Evolutionary conservation across 1,284 basidiomycete species (phyloP).

Genomic region (Sutorius eximius): DNA sequence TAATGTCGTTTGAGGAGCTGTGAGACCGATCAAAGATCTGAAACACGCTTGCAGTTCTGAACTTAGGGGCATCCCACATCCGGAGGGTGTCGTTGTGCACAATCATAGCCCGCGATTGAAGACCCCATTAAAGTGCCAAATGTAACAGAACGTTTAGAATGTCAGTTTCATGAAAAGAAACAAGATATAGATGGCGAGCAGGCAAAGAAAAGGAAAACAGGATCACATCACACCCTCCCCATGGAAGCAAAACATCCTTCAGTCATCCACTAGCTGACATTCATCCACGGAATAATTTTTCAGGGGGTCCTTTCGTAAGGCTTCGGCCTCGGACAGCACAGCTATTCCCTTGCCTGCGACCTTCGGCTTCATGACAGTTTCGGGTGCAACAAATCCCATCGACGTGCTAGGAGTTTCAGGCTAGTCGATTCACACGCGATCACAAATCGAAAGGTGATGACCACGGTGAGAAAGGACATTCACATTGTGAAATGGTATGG

Average conservation of each 20-base stretch:
- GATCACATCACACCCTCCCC: background rate
- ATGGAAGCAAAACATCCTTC: constrained; percentile 8
- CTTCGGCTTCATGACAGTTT: constrained; percentile 64
- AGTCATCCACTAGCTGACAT: constrained; percentile 20
- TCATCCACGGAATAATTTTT: constrained; percentile 61
- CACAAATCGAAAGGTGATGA: constrained; percentile 1
- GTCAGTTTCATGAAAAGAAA: background rate
- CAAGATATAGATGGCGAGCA: constrained; percentile 14
- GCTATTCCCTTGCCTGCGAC: constrained; percentile 41
- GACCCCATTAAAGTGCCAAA: background rate
- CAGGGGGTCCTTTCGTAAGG: constrained; percentile 70
- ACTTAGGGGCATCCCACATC: constrained; percentile 22
- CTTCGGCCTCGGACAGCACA: constrained; percentile 65
- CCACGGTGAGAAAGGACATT: constrained; percentile 4
- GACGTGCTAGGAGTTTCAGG: constrained; percentile 33
- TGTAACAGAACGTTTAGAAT: constrained; percentile 2
- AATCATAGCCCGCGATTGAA: constrained; percentile 1
- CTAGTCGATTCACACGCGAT: constrained; percentile 18
- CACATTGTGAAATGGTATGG: background rate
- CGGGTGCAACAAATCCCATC: constrained; percentile 31
- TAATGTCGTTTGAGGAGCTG: background rate
- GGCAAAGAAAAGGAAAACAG: constrained; percentile 4
- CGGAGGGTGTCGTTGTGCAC: constrained; percentile 1
- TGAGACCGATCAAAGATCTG: constrained; percentile 4
- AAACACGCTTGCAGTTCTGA: constrained; percentile 13